Percentiles rank a stretch among this genome's conserved stretches.
phyloP scores from a whole-genome alignment of 2,329 filamentous ascomycete genomes.

The Alternaria infectoria region DNA sequence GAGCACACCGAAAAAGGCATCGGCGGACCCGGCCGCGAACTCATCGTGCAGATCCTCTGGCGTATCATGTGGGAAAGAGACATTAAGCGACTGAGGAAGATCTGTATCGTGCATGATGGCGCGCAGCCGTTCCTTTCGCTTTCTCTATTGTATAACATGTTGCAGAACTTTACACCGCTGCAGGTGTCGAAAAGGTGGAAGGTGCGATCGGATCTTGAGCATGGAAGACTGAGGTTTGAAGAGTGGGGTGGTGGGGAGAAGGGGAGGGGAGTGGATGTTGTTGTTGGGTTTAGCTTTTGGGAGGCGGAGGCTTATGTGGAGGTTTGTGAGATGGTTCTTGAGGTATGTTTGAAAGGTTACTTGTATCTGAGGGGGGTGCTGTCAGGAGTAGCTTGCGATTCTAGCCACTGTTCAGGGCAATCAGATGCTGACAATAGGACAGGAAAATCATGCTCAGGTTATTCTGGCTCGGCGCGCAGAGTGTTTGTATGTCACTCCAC shows the following conservation, averaged over 20 bases:
- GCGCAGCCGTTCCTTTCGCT: conserved; percentile 7
- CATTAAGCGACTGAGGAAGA: conserved; percentile 13
- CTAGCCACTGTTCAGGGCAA: neutral
- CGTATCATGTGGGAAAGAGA: conserved; percentile 16
- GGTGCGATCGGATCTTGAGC: conserved; percentile 6
- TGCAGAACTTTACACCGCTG: conserved; percentile 6
- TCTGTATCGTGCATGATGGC: conserved; percentile 23
- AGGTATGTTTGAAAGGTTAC: neutral
- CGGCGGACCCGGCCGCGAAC: conserved; percentile 1
- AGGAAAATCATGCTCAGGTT: conserved; percentile 10
- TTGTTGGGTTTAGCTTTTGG: conserved; percentile 14
- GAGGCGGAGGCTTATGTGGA: conserved; percentile 8
- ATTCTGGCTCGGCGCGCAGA: conserved; percentile 5
- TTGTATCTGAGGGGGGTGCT: neutral
- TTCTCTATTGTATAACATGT: neutral
- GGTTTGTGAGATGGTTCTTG: conserved; percentile 8
- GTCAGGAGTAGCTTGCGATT: neutral
- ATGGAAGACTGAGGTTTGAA: conserved; percentile 15
- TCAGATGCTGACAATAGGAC: neutral
- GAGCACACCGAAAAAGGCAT: neutral
- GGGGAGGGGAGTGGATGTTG: conserved; percentile 1
- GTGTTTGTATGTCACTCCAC: neutral
- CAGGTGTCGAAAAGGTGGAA: conserved; percentile 8
- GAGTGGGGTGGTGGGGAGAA: neutral
- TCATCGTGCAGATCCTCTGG: conserved; percentile 19